Evolutionary conservation across 805 yeast genomes (phyloP), one percentile per base, ranked within the genome.

Genomic region (Candida schatavii): DNA sequence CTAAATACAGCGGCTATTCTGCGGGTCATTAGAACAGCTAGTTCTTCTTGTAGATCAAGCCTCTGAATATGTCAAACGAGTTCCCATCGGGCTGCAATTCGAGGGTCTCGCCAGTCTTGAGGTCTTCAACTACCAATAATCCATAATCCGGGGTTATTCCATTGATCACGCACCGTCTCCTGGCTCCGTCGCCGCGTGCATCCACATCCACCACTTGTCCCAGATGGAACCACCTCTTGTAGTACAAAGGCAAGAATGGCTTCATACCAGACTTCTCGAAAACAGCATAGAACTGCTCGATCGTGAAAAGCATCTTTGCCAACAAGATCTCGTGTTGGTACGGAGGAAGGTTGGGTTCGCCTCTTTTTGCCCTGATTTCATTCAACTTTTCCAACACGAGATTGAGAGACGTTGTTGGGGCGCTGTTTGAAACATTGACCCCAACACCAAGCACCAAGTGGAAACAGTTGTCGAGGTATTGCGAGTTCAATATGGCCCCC

Each of bases 41-140:
- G 37, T 46, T 49, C 52, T 69, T 69, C 43, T 55, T 68, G 52
- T 68, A 85, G 14, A 91, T 85, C 48, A 93, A 70, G 0, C 98
- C 98, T 51, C 77, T 84, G 68, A 93, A 85, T 74, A 93, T 90
- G 59, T 93, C 98, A 56, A 93, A 93, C 3, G 97, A 88, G 59
- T 93, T 93, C 1, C 99, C 99, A 62, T 93, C 99, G 0, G 99
- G 98, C 60, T 90, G 97, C 36, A 93, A 66, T 51, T 88, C 84
- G 48, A 75, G 81, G 3, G 55, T 66, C 32, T 68, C 72, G 0
- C 88, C 86, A 1, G 83, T 78, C 38, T 76, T 75, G 5, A 81
- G 59, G 48, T 86, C 96, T 45, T 79, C 81, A 2, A 87, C 99
- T 11, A 81, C 62, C 44, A 93, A 65, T 66, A 90, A 68, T 0